phyloP scores from a whole-genome alignment of 352 stramenopile genomes.

The Vaucheria bursata region DNA sequence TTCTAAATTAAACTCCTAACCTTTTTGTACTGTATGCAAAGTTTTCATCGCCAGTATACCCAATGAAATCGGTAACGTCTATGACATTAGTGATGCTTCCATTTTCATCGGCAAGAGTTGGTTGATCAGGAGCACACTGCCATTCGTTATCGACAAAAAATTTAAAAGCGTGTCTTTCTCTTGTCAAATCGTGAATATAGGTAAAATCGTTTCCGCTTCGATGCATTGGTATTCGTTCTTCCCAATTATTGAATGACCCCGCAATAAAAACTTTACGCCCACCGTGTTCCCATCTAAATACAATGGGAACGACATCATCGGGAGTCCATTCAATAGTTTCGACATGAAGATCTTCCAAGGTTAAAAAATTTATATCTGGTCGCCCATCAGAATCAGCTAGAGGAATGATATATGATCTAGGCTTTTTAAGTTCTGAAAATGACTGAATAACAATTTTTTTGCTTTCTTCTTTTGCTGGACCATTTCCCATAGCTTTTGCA shows the following conservation, averaged over 20 bases:
- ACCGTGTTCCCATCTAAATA: constrained; percentile 98
- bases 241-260: constrained; percentile 98
- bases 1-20: not conserved
- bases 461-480: no score
- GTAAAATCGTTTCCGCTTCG: constrained; percentile 98
- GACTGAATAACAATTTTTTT: no score
- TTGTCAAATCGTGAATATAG: constrained; percentile 94
- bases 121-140: constrained; percentile 82
- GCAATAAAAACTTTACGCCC: constrained; percentile 93
- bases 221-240: constrained; percentile 97
- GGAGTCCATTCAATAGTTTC: no score
- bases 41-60: constrained; percentile 66
- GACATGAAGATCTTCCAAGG: no score
- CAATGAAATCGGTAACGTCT: constrained; percentile 91
- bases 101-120: constrained; percentile 95
- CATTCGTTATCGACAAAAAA: constrained; percentile 99
- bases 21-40: constrained; percentile 63
- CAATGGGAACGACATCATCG: not conserved
- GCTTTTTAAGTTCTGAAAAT: no score
- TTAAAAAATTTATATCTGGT: no score
- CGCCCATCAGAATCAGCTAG: no score
- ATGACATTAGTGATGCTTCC: constrained; percentile 99
- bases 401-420: no score
- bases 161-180: constrained; percentile 98
- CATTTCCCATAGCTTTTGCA: no score